Percentiles rank a stretch among this genome's conserved stretches.
These are phyloP conservation scores for Collybia mongolica DNA, from an alignment of 768 basidiomycete species.

Conservation along the genomic window DNA sequence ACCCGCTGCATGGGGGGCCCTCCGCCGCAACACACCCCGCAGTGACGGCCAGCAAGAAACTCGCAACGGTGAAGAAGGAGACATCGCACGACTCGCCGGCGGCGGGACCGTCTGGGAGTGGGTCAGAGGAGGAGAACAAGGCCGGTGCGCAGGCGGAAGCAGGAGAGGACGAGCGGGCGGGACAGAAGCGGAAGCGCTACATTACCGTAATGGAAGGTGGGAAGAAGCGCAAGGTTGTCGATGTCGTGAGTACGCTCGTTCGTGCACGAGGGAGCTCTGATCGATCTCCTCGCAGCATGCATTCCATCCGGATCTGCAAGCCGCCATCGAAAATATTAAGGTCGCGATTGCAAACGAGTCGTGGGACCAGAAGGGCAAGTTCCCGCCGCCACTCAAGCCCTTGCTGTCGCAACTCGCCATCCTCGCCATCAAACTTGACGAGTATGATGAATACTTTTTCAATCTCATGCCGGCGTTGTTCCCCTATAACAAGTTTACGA, in stretches of 20 bases:
- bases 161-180: constrained; percentile 31
- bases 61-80: neutral
- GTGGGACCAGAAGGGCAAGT: constrained; percentile 86
- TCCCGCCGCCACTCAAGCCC: constrained; percentile 80
- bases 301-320: constrained; percentile 73
- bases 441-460: constrained; percentile 94
- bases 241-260: constrained; percentile 43
- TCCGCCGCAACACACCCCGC: constrained; percentile 3
- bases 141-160: neutral
- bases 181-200: constrained; percentile 56
- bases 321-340: constrained; percentile 59
- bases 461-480: constrained; percentile 83
- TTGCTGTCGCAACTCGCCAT: constrained; percentile 68
- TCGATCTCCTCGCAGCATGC: constrained; percentile 39
- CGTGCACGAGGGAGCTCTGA: neutral
- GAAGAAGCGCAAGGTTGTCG: constrained; percentile 72
- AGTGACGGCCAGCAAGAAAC: neutral
- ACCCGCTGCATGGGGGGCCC: constrained; percentile 25
- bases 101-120: neutral
- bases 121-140: constrained; percentile 8
- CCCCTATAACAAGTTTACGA: constrained; percentile 94
- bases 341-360: constrained; percentile 60
- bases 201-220: constrained; percentile 52
- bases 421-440: constrained; percentile 76
- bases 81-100: neutral